Base-by-base conservation (phyloP, 805 yeast species). In the Starmerella stigmatis region DNA sequence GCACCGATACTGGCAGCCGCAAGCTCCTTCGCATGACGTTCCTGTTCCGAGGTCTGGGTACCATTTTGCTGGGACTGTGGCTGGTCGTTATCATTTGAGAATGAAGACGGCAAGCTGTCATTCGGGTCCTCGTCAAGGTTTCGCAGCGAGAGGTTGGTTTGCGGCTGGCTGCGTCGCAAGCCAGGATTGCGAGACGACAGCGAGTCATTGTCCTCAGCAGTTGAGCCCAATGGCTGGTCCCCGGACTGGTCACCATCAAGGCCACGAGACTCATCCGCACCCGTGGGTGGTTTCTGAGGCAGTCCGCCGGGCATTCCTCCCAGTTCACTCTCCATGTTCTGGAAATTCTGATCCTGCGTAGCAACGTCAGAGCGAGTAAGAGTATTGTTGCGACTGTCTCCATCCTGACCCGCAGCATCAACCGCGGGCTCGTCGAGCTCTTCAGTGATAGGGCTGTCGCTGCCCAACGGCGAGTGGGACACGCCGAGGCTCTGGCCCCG, bases 131-230 rank as follows among this genome's bases (percentile, higher is more conserved):
- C 41, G 16, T 43, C 47, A 21, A 42, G 35, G 25, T 38, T 37
- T 26, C 41, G 43, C 41, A 48, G 22, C 12, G 53, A 38, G 21
- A 52, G 46, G 30, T 52, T 52, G 5, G 50, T 50, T 31, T 47
- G 54, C 5, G 55, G 55, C 36, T 50, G 54, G 32, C 53, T 49
- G n/a, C 55, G 49, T 1, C 51, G 49, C 23, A 49, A 20, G 5
- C 52, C 46, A 11, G 44, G 44, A 4, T 41, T 21, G 2, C 31
- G 30, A 4, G 21, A 22, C 13, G 32, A 13, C 9, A 5, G 7
- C 17, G 22, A 11, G 11, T 25, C 34, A 9, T 23, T 40, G 6
- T 19, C 33, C n/a, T 16, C 30, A 21, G 8, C 26, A 11, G 17
- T 28, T 10, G 34, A 21, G 27, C 9, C 17, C 3, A 27, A 8